Conservation (phyloP, 495 filamentous ascomycete species). For the Xylaria grammica region DNA sequence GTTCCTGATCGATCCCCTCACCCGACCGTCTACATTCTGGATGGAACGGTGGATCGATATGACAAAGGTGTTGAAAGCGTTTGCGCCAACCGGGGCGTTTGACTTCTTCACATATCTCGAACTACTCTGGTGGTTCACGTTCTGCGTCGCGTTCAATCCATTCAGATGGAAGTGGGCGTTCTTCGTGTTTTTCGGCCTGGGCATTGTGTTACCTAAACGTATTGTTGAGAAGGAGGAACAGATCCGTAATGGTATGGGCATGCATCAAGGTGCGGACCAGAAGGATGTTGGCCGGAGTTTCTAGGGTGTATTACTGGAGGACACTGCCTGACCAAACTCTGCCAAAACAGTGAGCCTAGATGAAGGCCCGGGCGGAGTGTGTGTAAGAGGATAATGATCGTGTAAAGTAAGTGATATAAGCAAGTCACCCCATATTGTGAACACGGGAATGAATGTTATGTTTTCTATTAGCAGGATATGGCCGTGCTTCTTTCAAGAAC, state of each 20-base stretch:
- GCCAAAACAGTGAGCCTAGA: too few species aligned
- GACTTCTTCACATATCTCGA: conserved; percentile 91
- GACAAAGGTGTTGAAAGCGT: conserved; percentile 72
- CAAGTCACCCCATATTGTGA: too few species aligned
- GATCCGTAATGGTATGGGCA: conserved; percentile 53
- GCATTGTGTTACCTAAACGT: conserved; percentile 64
- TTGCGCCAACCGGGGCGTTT: conserved; percentile 72
- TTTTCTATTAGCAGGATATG: not conserved
- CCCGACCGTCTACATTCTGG: conserved; percentile 69
- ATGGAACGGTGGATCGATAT: conserved; percentile 90
- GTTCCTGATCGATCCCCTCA: conserved; percentile 81
- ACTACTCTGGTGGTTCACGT: conserved; percentile 83
- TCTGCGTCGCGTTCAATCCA: conserved; percentile 77
- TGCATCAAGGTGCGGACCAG: conserved; percentile 29
- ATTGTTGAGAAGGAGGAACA: conserved; percentile 70
- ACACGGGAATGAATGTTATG: not conserved
- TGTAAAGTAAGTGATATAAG: too few species aligned
- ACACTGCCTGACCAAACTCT: too few species aligned
- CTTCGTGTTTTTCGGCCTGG: conserved; percentile 81
- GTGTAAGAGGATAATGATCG: too few species aligned
- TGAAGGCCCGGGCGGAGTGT: too few species aligned
- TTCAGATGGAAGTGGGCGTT: conserved; percentile 83
- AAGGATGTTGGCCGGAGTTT: conserved; percentile 56
- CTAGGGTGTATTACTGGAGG: conserved; percentile 37
- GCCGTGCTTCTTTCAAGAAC: not conserved